phyloP scores from a whole-genome alignment of 371 early-diverging fungal genomes.

The Massospora cicadina region DNA sequence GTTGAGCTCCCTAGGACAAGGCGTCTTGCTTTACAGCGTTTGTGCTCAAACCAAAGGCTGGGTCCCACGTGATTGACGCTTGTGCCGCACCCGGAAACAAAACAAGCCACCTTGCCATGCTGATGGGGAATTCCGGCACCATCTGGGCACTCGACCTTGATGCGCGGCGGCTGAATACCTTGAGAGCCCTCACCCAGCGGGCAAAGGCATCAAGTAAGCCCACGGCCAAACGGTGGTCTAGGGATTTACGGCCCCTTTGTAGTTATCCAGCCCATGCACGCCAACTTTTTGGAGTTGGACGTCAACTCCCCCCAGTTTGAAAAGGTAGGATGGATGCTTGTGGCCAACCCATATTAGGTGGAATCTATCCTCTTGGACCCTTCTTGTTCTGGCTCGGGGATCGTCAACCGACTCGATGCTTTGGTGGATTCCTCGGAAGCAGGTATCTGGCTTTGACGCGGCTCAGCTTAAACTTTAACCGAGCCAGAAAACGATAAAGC shows the following conservation, averaged over 20 bases:
- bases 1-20: constrained; percentile 46
- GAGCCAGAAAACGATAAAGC: constrained; percentile 13
- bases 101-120: constrained; percentile 74
- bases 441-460: constrained; percentile 14
- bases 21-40: constrained; percentile 94
- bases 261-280: constrained; percentile 32
- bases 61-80: constrained; percentile 74
- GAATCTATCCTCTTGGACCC: constrained; percentile 94
- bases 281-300: constrained; percentile 46
- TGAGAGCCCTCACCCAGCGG: constrained; percentile 48
- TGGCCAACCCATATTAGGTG: constrained; percentile 22
- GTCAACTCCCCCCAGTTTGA: constrained; percentile 36
- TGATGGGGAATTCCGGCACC: constrained; percentile 71
- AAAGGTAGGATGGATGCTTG: constrained; percentile 18
- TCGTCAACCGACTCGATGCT: constrained; percentile 67
- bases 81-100: constrained; percentile 99
- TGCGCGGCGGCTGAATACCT: constrained; percentile 48
- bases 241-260: neutral
- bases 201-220: constrained; percentile 72
- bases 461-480: constrained; percentile 15
- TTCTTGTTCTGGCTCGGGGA: constrained; percentile 96
- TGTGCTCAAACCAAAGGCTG: constrained; percentile 53
- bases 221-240: neutral
- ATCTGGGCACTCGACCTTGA: constrained; percentile 91
- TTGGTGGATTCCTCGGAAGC: constrained; percentile 35